Evolutionary conservation across 1,284 basidiomycete genomes (phyloP), one percentile per base, ranked within the genome.

Genomic region (Chiua sp.): DNA sequence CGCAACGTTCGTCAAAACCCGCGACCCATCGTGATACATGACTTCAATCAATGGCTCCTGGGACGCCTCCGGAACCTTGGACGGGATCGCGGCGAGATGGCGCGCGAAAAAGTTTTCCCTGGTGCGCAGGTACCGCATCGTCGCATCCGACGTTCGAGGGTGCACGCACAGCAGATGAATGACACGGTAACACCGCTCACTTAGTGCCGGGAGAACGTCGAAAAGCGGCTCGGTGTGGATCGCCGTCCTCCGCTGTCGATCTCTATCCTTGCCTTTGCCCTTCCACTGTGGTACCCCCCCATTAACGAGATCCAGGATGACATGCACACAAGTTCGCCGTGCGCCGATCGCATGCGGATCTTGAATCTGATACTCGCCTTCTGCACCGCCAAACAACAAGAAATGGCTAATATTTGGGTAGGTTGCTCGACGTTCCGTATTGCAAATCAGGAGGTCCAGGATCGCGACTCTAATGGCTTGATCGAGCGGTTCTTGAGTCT

Each of bases 401-500:
- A 95, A 92, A 77, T 98, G 95, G 0, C 92, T 92, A 37, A 98
- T 72, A 68, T 97, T 98, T 18, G 96, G 94, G 59, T 89, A 93
- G 0, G 87, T 75, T 13, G 83, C 76, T 49, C 81, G 82, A 0
- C 77, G 72, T n/a, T 84, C 77, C 0, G 96, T 96, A 63, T 92
- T 92, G 56, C 87, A 86, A 47, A 95, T 85, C 59, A 99, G 80
- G 13, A 99, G 80, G 64, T 97, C 91, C 51, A 99, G 84, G n/a
- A 94, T 89, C 0, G 92, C 87, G 3, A 91, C 77, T 37, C 93
- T 82, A 51, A 92, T 92, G 0, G 91, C 87, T 65, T 94, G 91
- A 7, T 84, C 80, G 2, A 92, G 77, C 5, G 78, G 68, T 59
- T 81, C 76, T 59, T 82, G 73, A 0, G 70, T 75, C 42, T 83